Evolutionary conservation across 345 rosid species (phyloP), one percentile per base, ranked within the genome.

Genomic region (Gossypium ekmanianum): DNA sequence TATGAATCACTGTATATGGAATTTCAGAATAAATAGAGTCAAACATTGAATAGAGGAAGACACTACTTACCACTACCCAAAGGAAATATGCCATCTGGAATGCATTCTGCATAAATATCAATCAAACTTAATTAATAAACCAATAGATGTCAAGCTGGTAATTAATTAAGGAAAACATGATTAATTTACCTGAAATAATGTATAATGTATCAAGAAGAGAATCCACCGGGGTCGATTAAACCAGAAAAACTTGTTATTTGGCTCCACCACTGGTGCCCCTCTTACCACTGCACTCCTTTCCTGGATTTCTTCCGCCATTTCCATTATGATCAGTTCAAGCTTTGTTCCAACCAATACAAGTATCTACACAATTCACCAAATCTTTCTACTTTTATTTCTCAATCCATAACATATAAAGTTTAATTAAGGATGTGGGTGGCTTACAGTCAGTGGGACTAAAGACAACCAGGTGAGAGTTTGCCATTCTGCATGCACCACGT

Each of bases 191-290:
- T 83, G 87, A 47, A 85, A 85, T 61, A 86, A 70, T 2, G 86
- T 79, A 75, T 79, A 86, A 58, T 86, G 90, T 12, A 88, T 81
- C 12, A 86, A 58, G 58, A 78, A 65, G 70, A 88, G 85, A 74
- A 85, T 75, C 88, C 85, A 88, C 0, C 74, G 70, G 27, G 92
- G 90, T 58, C 87, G 83, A 77, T 79, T 86, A 39, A 88, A 88
- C 92, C 92, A 88, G 83, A 88, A 88, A 22, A 50, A 85, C 70
- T 84, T 85, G 80, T 88, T 84, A 76, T 71, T 84, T 10, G 90
- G 92, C 76, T 88, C 85, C 61, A 88, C 88, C 7, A 85, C 70
- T 1, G 88, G 90, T 73, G 84, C 87, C 54, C 90, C 92, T 76
- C 79, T 76, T 6, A 86, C 86, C 9, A 85, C 85, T 2, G 77